Conservation (phyloP, 495 filamentous ascomycete species). For the Hypoxylon trugodes region DNA sequence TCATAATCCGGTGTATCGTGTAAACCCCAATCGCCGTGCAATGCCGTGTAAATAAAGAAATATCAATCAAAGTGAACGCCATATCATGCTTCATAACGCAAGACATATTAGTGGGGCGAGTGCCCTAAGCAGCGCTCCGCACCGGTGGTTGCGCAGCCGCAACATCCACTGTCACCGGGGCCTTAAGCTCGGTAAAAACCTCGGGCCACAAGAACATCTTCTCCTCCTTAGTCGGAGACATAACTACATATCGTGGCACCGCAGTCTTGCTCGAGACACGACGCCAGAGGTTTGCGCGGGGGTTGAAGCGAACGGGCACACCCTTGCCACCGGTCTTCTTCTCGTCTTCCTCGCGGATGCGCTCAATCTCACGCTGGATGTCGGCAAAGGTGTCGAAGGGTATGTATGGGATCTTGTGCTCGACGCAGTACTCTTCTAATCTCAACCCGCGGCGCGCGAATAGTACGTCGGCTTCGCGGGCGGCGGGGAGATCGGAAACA, state of each 20-base stretch:
- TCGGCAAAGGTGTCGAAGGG: constrained; percentile 74
- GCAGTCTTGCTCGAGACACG: constrained; percentile 64
- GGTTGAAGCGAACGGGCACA: constrained; percentile 71
- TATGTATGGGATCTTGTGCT: constrained; percentile 69
- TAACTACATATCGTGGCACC: constrained; percentile 64
- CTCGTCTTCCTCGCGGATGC: constrained; percentile 67
- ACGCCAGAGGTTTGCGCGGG: constrained; percentile 76
- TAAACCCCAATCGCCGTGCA: constrained; percentile 19
- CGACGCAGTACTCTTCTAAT: constrained; percentile 74
- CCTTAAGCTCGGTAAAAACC: constrained; percentile 59
- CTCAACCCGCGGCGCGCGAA: constrained; percentile 75
- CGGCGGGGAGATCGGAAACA: constrained; percentile 77
- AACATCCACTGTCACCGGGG: neutral
- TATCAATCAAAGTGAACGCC: constrained; percentile 13
- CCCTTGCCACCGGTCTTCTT: constrained; percentile 71
- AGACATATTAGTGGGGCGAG: no score
- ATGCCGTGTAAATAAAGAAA: constrained; percentile 3
- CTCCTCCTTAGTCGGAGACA: constrained; percentile 66
- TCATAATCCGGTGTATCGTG: constrained; percentile 18
- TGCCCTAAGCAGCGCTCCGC: constrained; percentile 13
- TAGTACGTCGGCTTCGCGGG: constrained; percentile 77
- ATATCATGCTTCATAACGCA: constrained; percentile 1
- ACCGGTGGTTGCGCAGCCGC: neutral
- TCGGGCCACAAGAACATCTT: constrained; percentile 75
- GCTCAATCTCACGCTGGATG: constrained; percentile 70